phyloP scores from a whole-genome alignment of 345 rosid species.

The Citrus cavaleriei region DNA sequence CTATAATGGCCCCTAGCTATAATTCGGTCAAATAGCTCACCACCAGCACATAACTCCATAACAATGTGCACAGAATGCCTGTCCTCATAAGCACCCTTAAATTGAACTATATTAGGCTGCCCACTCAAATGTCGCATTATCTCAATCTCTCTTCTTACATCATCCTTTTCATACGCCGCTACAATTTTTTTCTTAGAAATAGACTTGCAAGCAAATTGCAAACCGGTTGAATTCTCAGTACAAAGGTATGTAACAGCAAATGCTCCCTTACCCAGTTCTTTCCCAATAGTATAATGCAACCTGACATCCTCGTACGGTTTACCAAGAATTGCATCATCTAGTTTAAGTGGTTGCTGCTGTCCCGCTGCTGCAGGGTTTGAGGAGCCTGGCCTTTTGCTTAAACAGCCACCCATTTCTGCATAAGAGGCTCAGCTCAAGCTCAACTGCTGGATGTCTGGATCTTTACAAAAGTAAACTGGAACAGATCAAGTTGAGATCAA shows the following conservation, averaged over 20 bases:
- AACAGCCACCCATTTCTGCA: not conserved
- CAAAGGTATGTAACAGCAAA: constrained; percentile 32
- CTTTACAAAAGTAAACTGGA: not conserved
- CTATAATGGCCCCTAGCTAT: constrained; percentile 31
- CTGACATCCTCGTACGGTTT: constrained; percentile 48
- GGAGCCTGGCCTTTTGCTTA: not conserved
- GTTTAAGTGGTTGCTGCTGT: not conserved
- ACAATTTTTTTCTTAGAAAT: constrained; percentile 22
- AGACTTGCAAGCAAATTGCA: constrained; percentile 35
- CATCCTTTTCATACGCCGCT: constrained; percentile 18
- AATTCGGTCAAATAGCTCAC: constrained; percentile 37
- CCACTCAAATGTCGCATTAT: constrained; percentile 40
- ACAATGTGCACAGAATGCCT: constrained; percentile 32
- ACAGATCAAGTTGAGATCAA: too few species aligned
- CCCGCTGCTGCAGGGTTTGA: not conserved
- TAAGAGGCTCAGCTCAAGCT: not conserved
- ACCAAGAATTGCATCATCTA: not conserved
- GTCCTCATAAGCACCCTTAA: constrained; percentile 38
- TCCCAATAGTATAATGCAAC: constrained; percentile 23
- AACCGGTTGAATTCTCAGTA: constrained; percentile 31
- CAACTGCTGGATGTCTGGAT: not conserved
- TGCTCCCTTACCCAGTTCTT: constrained; percentile 32
- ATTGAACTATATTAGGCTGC: constrained; percentile 31
- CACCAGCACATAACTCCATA: constrained; percentile 45
- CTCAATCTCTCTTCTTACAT: constrained; percentile 32